Evolutionary conservation across 2,329 filamentous ascomycete species (phyloP).

Genomic region (Fusarium secorum): DNA sequence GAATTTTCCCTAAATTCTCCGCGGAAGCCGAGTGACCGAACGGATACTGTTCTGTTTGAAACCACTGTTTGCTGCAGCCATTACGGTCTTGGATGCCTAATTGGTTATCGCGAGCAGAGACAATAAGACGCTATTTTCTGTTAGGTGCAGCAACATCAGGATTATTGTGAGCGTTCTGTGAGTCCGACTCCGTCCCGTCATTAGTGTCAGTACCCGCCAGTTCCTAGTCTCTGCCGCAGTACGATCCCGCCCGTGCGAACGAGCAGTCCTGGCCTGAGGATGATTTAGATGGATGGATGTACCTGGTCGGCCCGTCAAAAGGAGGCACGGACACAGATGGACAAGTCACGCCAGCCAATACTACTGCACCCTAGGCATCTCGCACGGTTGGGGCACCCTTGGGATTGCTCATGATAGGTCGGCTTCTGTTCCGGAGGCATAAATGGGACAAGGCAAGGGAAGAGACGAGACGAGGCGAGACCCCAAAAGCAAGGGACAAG

Average conservation of each 20-base stretch:
- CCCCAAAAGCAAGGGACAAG: constrained; percentile 12
- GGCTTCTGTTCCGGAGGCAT: constrained; percentile 27
- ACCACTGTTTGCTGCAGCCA: constrained; percentile 8
- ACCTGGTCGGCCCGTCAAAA: constrained; percentile 8
- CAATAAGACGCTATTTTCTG: constrained; percentile 1
- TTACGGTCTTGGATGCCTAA: constrained; percentile 1
- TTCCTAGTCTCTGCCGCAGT: constrained; percentile 26
- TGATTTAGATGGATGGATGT: not conserved
- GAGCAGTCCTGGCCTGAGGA: not conserved
- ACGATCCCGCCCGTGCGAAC: constrained; percentile 34
- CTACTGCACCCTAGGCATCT: constrained; percentile 13
- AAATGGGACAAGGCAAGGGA: constrained; percentile 14
- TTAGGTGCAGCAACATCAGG: not conserved
- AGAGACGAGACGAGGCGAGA: constrained; percentile 15
- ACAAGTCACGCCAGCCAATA: constrained; percentile 17
- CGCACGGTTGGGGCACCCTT: constrained; percentile 34
- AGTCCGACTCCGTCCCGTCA: constrained; percentile 28
- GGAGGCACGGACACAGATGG: constrained; percentile 17
- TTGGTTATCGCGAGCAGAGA: not conserved
- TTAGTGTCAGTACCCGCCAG: constrained; percentile 25
- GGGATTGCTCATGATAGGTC: constrained; percentile 1
- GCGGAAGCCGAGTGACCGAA: constrained; percentile 5
- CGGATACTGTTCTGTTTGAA: not conserved
- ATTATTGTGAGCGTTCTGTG: constrained; percentile 21
- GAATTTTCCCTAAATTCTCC: not conserved